Percentiles rank a stretch among this genome's conserved stretches.
These are phyloP conservation scores for Plasmodium relictum DNA, from an alignment of 169 alveolate genomes.

Conservation along the genomic window DNA sequence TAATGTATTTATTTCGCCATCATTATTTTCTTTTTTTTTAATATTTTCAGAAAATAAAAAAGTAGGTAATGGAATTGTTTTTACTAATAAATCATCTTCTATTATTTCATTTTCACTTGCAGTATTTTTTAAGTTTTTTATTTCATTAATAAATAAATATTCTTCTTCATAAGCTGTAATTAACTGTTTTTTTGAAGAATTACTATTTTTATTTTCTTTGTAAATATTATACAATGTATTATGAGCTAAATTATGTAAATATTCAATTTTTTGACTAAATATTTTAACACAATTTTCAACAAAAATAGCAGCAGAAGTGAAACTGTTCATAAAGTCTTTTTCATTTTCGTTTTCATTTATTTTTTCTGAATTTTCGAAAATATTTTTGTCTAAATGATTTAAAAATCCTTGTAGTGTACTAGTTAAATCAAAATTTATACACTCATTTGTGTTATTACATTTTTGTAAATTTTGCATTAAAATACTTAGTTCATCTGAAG, in stretches of 20 bases:
- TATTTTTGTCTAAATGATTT: constrained; percentile 47
- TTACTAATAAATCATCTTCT: constrained; percentile 53
- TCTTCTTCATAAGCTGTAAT: constrained; percentile 55
- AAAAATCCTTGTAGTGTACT: constrained; percentile 59
- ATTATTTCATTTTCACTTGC: constrained; percentile 15
- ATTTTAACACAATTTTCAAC: constrained; percentile 75
- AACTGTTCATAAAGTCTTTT: constrained; percentile 35
- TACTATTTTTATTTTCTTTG: constrained; percentile 36
- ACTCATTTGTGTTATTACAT: constrained; percentile 64
- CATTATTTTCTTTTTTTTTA: constrained; percentile 16
- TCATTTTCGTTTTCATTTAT: constrained; percentile 27
- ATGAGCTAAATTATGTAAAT: constrained; percentile 71
- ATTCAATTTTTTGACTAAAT: constrained; percentile 64
- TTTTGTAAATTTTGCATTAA: constrained; percentile 65
- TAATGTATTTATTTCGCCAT: not conserved
- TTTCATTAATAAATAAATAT: constrained; percentile 55
- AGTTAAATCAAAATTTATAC: constrained; percentile 60
- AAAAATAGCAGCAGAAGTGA: constrained; percentile 72
- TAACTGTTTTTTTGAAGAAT: constrained; percentile 21
- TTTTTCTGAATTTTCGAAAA: constrained; percentile 41
- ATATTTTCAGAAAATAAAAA: constrained; percentile 58
- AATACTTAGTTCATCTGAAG: constrained; percentile 25
- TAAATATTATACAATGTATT: constrained; percentile 61
- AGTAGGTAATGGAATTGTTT: constrained; percentile 67
- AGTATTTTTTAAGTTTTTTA: constrained; percentile 31